Conservation (phyloP, 78 protist species). For the Chrysochromulina tobinii region DNA sequence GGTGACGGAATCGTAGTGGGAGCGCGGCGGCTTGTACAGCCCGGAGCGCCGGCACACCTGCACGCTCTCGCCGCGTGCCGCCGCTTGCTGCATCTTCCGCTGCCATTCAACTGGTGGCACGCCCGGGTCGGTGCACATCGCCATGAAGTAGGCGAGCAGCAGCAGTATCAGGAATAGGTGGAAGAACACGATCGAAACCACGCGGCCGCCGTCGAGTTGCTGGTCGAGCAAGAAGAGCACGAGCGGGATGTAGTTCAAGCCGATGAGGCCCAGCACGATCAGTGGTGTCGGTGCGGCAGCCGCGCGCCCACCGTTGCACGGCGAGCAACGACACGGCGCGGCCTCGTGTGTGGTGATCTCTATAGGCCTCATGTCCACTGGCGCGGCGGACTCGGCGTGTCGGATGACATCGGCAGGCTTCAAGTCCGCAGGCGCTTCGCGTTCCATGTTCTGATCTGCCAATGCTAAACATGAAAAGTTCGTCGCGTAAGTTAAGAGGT, state of each 20-base stretch:
- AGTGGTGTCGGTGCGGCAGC: not conserved
- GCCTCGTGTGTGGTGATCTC: no score
- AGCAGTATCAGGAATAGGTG: not conserved
- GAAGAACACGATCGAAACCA: not conserved
- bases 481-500: no score
- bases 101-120: not conserved
- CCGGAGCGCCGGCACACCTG: not conserved
- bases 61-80: not conserved
- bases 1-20: slow-evolving; percentile 9
- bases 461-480: no score
- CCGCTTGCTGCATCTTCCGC: not conserved
- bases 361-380: no score
- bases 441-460: no score
- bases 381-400: no score
- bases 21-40: slow-evolving; percentile 34
- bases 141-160: not conserved
- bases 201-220: not conserved
- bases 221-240: not conserved
- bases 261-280: not conserved
- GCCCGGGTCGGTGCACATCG: not conserved
- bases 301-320: no score
- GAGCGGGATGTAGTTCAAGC: not conserved
- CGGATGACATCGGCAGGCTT: no score
- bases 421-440: no score
- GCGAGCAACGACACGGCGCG: no score